Conservation (phyloP, 257 asterid species). For the Eustoma russellianum region DNA sequence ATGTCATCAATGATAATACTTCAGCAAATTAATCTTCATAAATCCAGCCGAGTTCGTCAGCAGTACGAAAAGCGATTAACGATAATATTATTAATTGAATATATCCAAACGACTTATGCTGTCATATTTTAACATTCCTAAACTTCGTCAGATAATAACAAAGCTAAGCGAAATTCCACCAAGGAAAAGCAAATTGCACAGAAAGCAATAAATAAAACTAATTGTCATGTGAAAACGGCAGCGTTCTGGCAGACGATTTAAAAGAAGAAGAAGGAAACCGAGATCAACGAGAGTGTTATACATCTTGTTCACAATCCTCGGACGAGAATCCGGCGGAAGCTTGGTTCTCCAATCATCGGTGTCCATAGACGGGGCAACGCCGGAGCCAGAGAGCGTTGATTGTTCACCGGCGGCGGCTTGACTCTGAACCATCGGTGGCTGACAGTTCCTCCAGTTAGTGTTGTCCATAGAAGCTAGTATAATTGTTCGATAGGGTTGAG, state of each 20-base stretch:
- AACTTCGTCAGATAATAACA: neutral
- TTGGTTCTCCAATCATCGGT: slow-evolving; percentile 64
- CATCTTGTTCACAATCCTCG: slow-evolving; percentile 69
- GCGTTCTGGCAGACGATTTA: neutral
- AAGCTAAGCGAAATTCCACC: neutral
- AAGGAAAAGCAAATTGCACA: neutral
- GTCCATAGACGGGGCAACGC: neutral
- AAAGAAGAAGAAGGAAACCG: neutral
- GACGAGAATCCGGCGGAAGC: slow-evolving; percentile 54
- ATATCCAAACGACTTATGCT: too few species aligned
- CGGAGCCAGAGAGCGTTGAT: slow-evolving; percentile 30
- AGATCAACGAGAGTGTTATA: slow-evolving; percentile 5
- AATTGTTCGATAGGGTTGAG: neutral
- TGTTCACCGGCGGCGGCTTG: slow-evolving; percentile 36
- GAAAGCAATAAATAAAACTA: neutral
- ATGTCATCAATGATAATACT: too few species aligned
- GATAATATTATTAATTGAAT: too few species aligned
- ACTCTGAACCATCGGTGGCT: slow-evolving; percentile 45
- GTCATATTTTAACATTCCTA: too few species aligned
- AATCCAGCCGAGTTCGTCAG: too few species aligned
- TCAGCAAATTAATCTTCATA: too few species aligned
- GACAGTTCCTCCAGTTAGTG: slow-evolving; percentile 52
- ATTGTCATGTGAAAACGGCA: neutral
- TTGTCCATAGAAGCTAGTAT: slow-evolving; percentile 36
- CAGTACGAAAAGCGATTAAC: too few species aligned